phyloP scores from a whole-genome alignment of 2,329 filamentous ascomycete species.

The Penicillium decumbens region DNA sequence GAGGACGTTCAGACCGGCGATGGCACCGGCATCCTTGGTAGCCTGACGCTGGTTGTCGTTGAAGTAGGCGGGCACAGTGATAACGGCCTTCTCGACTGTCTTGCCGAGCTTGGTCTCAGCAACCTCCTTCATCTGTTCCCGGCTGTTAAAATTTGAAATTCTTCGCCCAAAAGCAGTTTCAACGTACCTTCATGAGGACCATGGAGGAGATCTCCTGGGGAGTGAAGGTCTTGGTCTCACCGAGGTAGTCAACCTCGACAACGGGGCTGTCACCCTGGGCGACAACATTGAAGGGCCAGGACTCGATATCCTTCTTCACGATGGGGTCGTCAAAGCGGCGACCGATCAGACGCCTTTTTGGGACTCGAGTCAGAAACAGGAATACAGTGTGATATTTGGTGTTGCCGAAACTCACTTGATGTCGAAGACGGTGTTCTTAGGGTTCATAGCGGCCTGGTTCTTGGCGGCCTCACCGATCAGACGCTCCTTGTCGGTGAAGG shows the following conservation, averaged over 20 bases:
- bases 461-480: slow-evolving; percentile 99
- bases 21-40: slow-evolving; percentile 98
- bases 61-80: slow-evolving; percentile 99
- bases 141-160: neutral
- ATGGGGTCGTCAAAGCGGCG: slow-evolving; percentile 90
- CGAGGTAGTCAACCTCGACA: slow-evolving; percentile 93
- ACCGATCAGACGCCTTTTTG: slow-evolving; percentile 84
- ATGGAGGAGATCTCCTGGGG: slow-evolving; percentile 99
- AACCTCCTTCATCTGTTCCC: slow-evolving; percentile 89
- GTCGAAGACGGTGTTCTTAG: slow-evolving; percentile 95
- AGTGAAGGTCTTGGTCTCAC: slow-evolving; percentile 91
- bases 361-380: slow-evolving; percentile 10
- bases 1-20: slow-evolving; percentile 94
- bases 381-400: neutral
- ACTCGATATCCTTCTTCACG: slow-evolving; percentile 98
- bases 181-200: slow-evolving; percentile 84
- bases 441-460: slow-evolving; percentile 99
- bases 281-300: slow-evolving; percentile 98
- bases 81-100: slow-evolving; percentile 98
- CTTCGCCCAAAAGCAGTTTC: neutral
- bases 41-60: slow-evolving; percentile 99
- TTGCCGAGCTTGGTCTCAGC: slow-evolving; percentile 97
- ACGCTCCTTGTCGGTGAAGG: slow-evolving; percentile 97
- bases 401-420: slow-evolving; percentile 70
- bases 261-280: slow-evolving; percentile 83